phyloP scores from a whole-genome alignment of 2,329 filamentous ascomycete genomes.

The Aureobasidium namibiae region DNA sequence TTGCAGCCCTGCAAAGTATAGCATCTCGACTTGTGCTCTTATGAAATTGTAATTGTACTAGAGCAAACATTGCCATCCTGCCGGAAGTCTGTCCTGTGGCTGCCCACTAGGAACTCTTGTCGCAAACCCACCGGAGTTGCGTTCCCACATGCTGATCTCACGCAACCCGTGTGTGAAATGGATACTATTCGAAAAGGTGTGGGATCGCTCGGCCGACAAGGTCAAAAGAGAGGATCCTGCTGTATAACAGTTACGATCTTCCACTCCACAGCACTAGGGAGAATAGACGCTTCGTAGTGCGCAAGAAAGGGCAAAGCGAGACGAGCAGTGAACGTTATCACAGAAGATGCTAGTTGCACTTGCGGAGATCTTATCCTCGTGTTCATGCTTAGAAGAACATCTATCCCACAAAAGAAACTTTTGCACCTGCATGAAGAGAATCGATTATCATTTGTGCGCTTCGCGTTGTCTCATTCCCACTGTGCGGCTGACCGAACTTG shows the following conservation, averaged over 20 bases:
- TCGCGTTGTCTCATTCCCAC: background rate
- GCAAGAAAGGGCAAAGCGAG: background rate
- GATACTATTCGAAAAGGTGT: background rate
- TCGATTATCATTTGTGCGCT: background rate
- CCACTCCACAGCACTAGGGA: background rate
- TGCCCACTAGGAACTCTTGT: background rate
- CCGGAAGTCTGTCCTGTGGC: background rate
- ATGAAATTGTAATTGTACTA: background rate
- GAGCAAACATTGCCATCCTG: background rate
- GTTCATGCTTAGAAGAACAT: background rate
- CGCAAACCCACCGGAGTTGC: background rate
- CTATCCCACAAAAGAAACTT: background rate
- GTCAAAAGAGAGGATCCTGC: background rate
- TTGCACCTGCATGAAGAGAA: background rate
- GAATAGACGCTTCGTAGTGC: background rate
- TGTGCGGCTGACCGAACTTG: background rate
- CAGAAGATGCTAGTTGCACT: background rate
- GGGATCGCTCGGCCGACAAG: background rate
- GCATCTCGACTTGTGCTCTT: background rate
- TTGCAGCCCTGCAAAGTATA: background rate
- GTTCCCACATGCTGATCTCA: background rate
- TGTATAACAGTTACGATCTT: background rate
- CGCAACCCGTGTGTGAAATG: background rate
- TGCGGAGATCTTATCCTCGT: background rate
- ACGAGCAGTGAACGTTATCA: constrained; percentile 5